These are phyloP conservation scores for Capsella rubella DNA, from an alignment of 441 rosid species.

Conservation along the genomic window DNA sequence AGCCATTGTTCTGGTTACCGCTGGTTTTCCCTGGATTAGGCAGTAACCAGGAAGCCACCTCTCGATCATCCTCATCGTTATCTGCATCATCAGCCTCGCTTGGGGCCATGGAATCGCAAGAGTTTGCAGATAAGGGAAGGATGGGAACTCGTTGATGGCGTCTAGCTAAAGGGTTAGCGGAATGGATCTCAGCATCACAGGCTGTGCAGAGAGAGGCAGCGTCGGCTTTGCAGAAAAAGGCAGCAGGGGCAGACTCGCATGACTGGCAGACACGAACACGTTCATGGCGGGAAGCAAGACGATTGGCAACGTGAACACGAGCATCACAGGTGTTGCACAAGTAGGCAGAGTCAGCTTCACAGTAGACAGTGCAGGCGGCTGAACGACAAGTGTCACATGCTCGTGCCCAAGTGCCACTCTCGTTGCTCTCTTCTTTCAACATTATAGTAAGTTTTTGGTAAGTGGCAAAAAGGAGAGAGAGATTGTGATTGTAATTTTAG, in stretches of 20 bases:
- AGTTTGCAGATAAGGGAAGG: constrained; percentile 62
- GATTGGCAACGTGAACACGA: constrained; percentile 75
- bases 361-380: constrained; percentile 79
- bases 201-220: constrained; percentile 83
- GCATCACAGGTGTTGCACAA: constrained; percentile 76
- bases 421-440: constrained; percentile 60
- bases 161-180: constrained; percentile 90
- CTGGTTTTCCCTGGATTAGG: constrained; percentile 56
- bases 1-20: constrained; percentile 49
- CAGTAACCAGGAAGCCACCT: constrained; percentile 87
- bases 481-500: neutral
- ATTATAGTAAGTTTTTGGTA: neutral
- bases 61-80: constrained; percentile 69
- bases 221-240: constrained; percentile 88
- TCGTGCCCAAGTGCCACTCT: constrained; percentile 59
- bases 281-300: constrained; percentile 80
- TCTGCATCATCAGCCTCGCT: constrained; percentile 40
- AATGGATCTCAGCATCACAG: constrained; percentile 89
- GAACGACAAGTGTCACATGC: constrained; percentile 77
- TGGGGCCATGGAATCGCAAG: constrained; percentile 34
- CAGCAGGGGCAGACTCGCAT: constrained; percentile 89
- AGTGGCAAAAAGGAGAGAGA: constrained; percentile 7
- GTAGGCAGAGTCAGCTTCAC: constrained; percentile 83
- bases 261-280: constrained; percentile 84
- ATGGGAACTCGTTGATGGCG: constrained; percentile 90